These are phyloP conservation scores for Clonostachys solani DNA, from an alignment of 2,329 filamentous ascomycete species.

Conservation along the genomic window DNA sequence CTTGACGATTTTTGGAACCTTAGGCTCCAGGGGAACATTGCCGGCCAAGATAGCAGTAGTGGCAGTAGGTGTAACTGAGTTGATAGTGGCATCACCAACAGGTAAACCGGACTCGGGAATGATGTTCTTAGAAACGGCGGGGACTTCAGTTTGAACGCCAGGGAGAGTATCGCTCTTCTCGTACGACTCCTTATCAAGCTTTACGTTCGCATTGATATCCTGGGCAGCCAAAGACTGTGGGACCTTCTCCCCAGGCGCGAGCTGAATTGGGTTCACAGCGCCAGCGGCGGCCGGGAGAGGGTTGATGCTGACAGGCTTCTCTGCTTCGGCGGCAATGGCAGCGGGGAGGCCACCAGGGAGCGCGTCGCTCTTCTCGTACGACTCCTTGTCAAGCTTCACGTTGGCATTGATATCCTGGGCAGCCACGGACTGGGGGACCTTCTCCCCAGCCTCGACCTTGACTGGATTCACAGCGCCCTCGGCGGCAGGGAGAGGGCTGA, in stretches of 20 bases:
- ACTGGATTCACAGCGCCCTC: constrained; percentile 73
- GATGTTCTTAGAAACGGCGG: constrained; percentile 17
- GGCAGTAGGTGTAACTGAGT: constrained; percentile 46
- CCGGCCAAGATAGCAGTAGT: constrained; percentile 69
- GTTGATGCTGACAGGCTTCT: constrained; percentile 33
- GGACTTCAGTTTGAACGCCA: constrained; percentile 26
- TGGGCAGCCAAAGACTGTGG: constrained; percentile 66
- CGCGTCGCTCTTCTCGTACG: constrained; percentile 78
- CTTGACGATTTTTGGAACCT: constrained; percentile 53
- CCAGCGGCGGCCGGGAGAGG: constrained; percentile 60
- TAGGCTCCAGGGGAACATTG: constrained; percentile 60
- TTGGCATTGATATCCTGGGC: constrained; percentile 66
- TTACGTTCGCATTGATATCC: constrained; percentile 66
- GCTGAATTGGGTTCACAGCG: constrained; percentile 73
- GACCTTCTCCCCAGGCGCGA: constrained; percentile 77
- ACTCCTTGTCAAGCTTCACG: constrained; percentile 75
- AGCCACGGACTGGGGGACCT: constrained; percentile 67
- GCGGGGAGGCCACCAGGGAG: constrained; percentile 52
- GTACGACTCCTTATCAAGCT: constrained; percentile 81
- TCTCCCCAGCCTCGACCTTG: constrained; percentile 72
- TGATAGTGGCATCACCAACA: constrained; percentile 49
- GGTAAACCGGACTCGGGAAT: constrained; percentile 83
- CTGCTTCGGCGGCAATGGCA: constrained; percentile 45
- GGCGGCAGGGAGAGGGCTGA: constrained; percentile 60
- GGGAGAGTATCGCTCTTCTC: constrained; percentile 69